These are phyloP conservation scores for Jatropha podagrica DNA, from an alignment of 441 rosid genomes.

Conservation along the genomic window DNA sequence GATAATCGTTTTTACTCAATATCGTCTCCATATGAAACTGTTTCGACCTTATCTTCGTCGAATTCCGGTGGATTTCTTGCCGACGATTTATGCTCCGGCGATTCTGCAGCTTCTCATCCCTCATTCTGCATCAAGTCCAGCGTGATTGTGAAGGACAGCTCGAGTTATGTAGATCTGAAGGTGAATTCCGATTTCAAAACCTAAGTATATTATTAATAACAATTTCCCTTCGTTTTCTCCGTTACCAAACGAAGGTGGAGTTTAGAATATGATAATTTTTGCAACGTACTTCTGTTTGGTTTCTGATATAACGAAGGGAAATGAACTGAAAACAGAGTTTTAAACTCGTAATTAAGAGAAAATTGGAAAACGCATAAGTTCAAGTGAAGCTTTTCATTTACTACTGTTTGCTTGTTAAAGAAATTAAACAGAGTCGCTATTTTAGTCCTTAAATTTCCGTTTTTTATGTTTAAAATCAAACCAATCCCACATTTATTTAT, in stretches of 20 bases:
- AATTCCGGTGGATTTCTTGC: slow-evolving; percentile 18
- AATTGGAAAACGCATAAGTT: no score
- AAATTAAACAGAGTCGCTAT: background rate
- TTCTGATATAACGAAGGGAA: background rate
- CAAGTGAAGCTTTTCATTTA: no score
- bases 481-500: slow-evolving; percentile 5
- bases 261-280: background rate
- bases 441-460: slow-evolving; percentile 12
- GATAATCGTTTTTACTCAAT: slow-evolving; percentile 10
- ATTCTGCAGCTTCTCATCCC: slow-evolving; percentile 24
- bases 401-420: no score
- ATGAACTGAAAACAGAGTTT: background rate
- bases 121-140: slow-evolving; percentile 30
- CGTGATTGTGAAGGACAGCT: slow-evolving; percentile 33
- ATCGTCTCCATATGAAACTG: slow-evolving; percentile 12
- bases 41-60: slow-evolving; percentile 16
- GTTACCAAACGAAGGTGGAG: background rate
- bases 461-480: slow-evolving; percentile 17
- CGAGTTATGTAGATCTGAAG: slow-evolving; percentile 51
- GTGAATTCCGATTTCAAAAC: slow-evolving; percentile 29
- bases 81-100: slow-evolving; percentile 33
- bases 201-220: background rate
- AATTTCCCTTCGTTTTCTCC: slow-evolving; percentile 7
- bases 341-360: background rate
- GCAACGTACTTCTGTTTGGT: background rate